Evolutionary conservation across 2,329 filamentous ascomycete species (phyloP).

Genomic region (Phialocephala sp.): DNA sequence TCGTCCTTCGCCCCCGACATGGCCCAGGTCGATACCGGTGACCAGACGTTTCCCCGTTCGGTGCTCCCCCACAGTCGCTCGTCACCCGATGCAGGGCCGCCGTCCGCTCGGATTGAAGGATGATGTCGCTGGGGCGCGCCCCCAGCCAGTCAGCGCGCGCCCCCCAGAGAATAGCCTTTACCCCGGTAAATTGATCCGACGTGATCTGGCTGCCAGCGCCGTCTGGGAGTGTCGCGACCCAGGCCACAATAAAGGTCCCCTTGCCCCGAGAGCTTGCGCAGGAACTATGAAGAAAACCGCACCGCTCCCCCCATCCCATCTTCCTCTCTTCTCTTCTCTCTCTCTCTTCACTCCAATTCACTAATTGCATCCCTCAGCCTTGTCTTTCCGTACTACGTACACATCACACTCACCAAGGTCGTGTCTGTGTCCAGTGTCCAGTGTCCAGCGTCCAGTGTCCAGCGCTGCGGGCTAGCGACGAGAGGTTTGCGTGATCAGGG

Average conservation of each 20-base stretch:
- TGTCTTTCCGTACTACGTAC: background rate
- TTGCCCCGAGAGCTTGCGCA: slow-evolving; percentile 18
- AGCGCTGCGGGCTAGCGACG: slow-evolving; percentile 14
- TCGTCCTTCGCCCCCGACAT: too few relatives aligned
- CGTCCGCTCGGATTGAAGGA: slow-evolving; percentile 22
- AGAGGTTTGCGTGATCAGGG: slow-evolving; percentile 12
- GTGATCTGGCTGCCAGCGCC: too few relatives aligned
- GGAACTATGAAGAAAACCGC: slow-evolving; percentile 9
- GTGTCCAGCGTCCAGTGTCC: slow-evolving; percentile 2
- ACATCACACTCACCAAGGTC: background rate
- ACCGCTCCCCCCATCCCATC: slow-evolving; percentile 10
- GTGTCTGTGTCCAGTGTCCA: background rate
- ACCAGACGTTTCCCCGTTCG: background rate
- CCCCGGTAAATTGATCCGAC: too few relatives aligned
- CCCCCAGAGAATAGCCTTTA: slow-evolving; percentile 11
- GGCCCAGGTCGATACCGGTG: too few relatives aligned
- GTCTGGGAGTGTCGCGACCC: slow-evolving; percentile 11
- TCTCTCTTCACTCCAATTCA: slow-evolving; percentile 1
- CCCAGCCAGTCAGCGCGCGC: slow-evolving; percentile 11
- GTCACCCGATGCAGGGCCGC: background rate
- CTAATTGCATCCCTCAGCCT: background rate
- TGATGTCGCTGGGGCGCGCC: slow-evolving; percentile 2
- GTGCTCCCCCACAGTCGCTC: background rate
- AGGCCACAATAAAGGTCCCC: slow-evolving; percentile 17
- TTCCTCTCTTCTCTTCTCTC: background rate